Conservation (phyloP, 768 basidiomycete species). For the Austroboletus eburneus region DNA sequence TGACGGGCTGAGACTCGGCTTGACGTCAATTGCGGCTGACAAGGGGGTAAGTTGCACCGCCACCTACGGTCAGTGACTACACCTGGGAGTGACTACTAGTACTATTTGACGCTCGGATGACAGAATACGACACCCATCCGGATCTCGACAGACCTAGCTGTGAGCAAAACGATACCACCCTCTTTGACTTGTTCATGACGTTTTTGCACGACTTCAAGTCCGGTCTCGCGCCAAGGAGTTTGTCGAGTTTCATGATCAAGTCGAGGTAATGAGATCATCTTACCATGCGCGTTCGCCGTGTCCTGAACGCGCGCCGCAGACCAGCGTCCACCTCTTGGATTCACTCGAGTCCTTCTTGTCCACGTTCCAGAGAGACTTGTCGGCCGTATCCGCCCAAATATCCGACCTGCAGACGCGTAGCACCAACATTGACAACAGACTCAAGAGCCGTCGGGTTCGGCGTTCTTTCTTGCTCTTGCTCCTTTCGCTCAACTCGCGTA, state of each 20-base stretch:
- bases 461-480: not conserved
- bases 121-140: slow-evolving; percentile 5
- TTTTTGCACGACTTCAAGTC: slow-evolving; percentile 28
- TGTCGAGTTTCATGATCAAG: slow-evolving; percentile 87
- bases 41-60: slow-evolving; percentile 8
- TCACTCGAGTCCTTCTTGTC: slow-evolving; percentile 89
- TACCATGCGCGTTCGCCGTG: not conserved
- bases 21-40: slow-evolving; percentile 14
- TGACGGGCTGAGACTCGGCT: not conserved
- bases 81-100: too few species aligned
- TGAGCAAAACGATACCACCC: slow-evolving; percentile 11
- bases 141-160: slow-evolving; percentile 5
- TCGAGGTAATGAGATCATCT: slow-evolving; percentile 52
- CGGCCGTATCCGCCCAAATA: slow-evolving; percentile 94
- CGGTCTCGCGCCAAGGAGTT: slow-evolving; percentile 56
- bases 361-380: slow-evolving; percentile 92
- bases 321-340: slow-evolving; percentile 79
- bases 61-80: not conserved
- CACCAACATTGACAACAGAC: slow-evolving; percentile 82
- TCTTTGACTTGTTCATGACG: not conserved
- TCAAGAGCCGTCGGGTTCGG: slow-evolving; percentile 80
- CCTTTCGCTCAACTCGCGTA: slow-evolving; percentile 2
- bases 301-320: slow-evolving; percentile 43
- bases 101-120: not conserved
- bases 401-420: slow-evolving; percentile 89